Percentiles rank a stretch among this genome's conserved stretches.
phyloP scores from a whole-genome alignment of 116 monocot species.

The Posidonia oceanica region DNA sequence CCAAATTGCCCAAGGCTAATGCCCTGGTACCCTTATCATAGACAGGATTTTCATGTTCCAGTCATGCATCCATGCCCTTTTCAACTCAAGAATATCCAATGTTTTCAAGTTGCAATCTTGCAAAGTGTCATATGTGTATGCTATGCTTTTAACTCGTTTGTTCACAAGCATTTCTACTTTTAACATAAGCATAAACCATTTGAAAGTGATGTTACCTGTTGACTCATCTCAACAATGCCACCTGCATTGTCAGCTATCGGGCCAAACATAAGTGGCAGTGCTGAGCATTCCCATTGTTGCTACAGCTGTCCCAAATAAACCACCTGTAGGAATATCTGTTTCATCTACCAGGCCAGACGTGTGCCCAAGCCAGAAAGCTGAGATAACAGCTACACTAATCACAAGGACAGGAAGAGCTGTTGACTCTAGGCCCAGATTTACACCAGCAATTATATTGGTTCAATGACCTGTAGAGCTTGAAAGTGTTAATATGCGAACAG shows the following conservation, averaged over 20 bases:
- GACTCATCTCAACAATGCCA: conserved; percentile 98
- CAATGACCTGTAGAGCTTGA: conserved; percentile 96
- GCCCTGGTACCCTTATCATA: too few species aligned
- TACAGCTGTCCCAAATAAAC: conserved; percentile 98
- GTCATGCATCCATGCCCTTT: too few species aligned
- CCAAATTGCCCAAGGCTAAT: too few species aligned
- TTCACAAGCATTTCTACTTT: too few species aligned
- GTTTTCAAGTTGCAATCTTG: too few species aligned
- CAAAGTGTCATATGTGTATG: too few species aligned
- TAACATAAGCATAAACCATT: too few species aligned
- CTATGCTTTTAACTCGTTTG: too few species aligned
- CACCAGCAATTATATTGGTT: conserved; percentile 98
- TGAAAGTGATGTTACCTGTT: conserved; percentile 46
- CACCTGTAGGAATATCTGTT: conserved; percentile 67
- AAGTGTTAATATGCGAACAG: conserved; percentile 74
- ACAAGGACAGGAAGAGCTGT: conserved; percentile 97
- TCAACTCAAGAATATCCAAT: too few species aligned
- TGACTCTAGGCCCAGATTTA: conserved; percentile 91
- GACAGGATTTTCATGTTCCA: too few species aligned
- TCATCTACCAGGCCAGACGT: conserved; percentile 91
- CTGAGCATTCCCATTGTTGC: conserved; percentile 99
- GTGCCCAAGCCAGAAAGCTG: conserved; percentile 88
- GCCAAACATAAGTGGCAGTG: conserved; percentile 95
- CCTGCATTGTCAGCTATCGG: conserved; percentile 99
- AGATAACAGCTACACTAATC: conserved; percentile 84